phyloP scores from a whole-genome alignment of 495 filamentous ascomycete genomes.

The Cudoniella acicularis region DNA sequence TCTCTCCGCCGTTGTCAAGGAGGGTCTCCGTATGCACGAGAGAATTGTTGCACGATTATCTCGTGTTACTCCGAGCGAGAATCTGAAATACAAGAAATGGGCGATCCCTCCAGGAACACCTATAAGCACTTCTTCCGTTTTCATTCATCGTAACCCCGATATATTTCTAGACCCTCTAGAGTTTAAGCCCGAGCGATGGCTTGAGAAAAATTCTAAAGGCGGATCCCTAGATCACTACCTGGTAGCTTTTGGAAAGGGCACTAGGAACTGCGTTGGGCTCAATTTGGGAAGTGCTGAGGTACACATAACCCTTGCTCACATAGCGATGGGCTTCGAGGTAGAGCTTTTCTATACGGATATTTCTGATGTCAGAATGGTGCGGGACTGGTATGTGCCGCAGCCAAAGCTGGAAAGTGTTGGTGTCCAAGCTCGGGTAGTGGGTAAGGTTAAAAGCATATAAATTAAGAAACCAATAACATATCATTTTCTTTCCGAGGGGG shows the following conservation, averaged over 20 bases:
- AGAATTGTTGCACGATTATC: background rate
- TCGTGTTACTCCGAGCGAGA: constrained; percentile 16
- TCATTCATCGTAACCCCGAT: constrained; percentile 34
- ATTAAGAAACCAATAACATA: too few species aligned
- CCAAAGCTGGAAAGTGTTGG: background rate
- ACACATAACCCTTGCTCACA: background rate
- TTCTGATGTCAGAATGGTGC: background rate
- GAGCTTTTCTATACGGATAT: background rate
- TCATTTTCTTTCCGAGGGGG: too few species aligned
- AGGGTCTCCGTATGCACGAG: background rate
- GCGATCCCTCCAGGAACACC: constrained; percentile 37
- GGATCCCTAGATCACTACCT: constrained; percentile 32
- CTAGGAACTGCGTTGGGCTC: constrained; percentile 40
- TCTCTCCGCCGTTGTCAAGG: background rate
- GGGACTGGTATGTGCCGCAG: background rate
- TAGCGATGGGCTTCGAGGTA: background rate
- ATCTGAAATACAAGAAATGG: constrained; percentile 14
- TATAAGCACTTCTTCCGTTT: constrained; percentile 34
- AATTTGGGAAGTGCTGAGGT: constrained; percentile 11
- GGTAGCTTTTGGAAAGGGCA: constrained; percentile 40
- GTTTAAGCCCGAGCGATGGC: constrained; percentile 43
- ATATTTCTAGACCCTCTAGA: constrained; percentile 33
- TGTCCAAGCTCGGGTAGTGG: background rate
- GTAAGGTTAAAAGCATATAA: too few species aligned
- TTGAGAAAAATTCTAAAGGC: constrained; percentile 16